Base-by-base conservation (phyloP, 2,329 filamentous ascomycete species). In the Cryoendolithus antarcticus region DNA sequence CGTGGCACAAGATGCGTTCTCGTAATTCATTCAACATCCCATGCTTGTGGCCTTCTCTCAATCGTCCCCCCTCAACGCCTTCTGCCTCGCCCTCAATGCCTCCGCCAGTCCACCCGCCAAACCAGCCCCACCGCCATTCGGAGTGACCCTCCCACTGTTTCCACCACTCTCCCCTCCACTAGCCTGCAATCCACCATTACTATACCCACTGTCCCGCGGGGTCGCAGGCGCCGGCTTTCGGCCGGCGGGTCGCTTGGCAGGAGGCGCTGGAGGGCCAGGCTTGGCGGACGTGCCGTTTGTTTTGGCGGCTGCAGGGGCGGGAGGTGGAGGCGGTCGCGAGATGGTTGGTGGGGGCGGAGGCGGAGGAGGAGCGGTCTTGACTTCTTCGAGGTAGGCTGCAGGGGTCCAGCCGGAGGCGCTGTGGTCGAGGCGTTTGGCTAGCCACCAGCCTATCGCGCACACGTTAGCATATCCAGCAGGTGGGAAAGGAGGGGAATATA, bases 381-480 rank as follows among this genome's bases (percentile, higher is more conserved):
- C 74, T 62, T 95, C 88, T 62, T 96, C 82, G 6, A 98, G 80
- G 55, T 98, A 98, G 12, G 89, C 86, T 12, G 88, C 83, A 0
- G 91, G 91, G 3, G 91, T 77, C 91, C 91, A 98, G 37, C 86
- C 91, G 62, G 91, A 85, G n/a, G 75, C 75, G 49, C 71, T 69
- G 34, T 69, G 69, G 52, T 75, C 65, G 35, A 66, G 63, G 45
- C 80, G 83, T 67, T 86, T 89, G 46, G 81, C 91, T 34, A 96
- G 71, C 89, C 89, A 96, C 91, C 91, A 98, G 38, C 91, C 89
- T 94, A 50, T 30, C 32, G 13, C 37, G 24, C 6, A 7, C 4
- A 27, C 7, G 24, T 27, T 8, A 27, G 24, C 24, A 27, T 27
- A 27, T 8, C 6, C 5, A 27, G 7, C 6, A 27, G 24, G 7